Conservation (phyloP, 139 green algal species). For the Closterium sp. region DNA sequence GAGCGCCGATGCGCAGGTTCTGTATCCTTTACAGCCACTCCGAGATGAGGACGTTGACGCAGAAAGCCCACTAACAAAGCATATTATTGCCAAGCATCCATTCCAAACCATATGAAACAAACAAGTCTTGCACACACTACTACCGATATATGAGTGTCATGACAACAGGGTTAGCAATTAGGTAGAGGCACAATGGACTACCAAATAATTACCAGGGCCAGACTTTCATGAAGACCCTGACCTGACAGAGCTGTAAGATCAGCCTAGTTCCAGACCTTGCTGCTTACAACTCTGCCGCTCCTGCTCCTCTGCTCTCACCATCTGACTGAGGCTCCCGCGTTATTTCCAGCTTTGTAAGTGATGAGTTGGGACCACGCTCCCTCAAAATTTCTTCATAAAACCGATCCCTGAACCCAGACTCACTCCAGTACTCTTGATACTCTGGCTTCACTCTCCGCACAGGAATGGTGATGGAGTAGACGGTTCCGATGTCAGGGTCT, state of each 20-base stretch:
- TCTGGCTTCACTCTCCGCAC: slow-evolving; percentile 79
- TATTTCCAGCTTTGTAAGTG: neutral
- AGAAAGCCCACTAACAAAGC: too few species aligned
- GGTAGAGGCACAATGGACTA: too few species aligned
- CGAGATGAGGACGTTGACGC: too few species aligned
- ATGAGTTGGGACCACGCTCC: neutral
- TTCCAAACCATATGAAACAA: too few species aligned
- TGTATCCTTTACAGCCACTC: too few species aligned
- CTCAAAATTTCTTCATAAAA: slow-evolving; percentile 13
- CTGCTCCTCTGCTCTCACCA: neutral
- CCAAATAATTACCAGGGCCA: too few species aligned
- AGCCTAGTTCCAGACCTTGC: neutral
- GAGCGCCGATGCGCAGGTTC: too few species aligned
- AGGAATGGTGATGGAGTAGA: slow-evolving; percentile 86
- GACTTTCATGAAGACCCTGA: too few species aligned
- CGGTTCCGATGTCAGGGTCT: slow-evolving; percentile 77
- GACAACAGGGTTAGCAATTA: too few species aligned
- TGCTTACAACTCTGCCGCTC: neutral
- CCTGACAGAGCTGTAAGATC: neutral
- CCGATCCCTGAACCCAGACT: slow-evolving; percentile 26
- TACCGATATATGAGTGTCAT: too few species aligned
- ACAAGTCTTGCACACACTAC: too few species aligned
- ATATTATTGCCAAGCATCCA: too few species aligned
- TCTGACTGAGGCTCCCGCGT: neutral
- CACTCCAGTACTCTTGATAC: slow-evolving; percentile 17